Base-by-base conservation (phyloP, 345 rosid species). In the Draba incana region DNA sequence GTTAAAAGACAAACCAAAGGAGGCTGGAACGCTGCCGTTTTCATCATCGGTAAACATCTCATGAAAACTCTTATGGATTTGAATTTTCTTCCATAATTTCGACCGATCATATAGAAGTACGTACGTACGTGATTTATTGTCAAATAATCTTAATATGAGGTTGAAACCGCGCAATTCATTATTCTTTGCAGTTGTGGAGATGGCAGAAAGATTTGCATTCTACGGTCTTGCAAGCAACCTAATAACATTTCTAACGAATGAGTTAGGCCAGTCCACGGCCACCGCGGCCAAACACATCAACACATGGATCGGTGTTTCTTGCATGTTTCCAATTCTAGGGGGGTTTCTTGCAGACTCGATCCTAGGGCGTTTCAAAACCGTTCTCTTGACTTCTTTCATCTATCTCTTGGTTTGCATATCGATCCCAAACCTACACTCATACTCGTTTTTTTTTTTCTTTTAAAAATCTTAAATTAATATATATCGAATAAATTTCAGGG, bases 11-110 rank as follows among this genome's bases (percentile, higher is more conserved):
- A n/a, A 46, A 38, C 71, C 15, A 83, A 58, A 59, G 89, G 96
- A 51, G 98, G 94, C 46, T 93, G 98, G 98, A 70, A 27, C 59
- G 80, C 97, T n/a, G 98, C 96, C 81, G 66, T 90, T 77, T 90
- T 90, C 80, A 79, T 90, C 78, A 87, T 86, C 46, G 84, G 97
- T 93, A 80, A 79, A 51, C 60, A 39, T 50, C n/a, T 12, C 2
- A 39, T 16, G 31, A 44, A 9, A 8, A 23, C 30, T 35, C 37
- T 51, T 35, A 64, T 28, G 4, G 23, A 69, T 59, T 58, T 57
- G 6, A 15, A 45, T 14, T 11, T 70, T 51, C 11, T 42, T 42
- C 0, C 60, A 5, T 13, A 41, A 42, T 2, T 35, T 23, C n/a
- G 7, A 54, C 31, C 53, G 8, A 25, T 33, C 28, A 39, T 43